These are phyloP conservation scores for Oxytropis ochrocephala DNA, from an alignment of 306 rosid species.

Conservation along the genomic window DNA sequence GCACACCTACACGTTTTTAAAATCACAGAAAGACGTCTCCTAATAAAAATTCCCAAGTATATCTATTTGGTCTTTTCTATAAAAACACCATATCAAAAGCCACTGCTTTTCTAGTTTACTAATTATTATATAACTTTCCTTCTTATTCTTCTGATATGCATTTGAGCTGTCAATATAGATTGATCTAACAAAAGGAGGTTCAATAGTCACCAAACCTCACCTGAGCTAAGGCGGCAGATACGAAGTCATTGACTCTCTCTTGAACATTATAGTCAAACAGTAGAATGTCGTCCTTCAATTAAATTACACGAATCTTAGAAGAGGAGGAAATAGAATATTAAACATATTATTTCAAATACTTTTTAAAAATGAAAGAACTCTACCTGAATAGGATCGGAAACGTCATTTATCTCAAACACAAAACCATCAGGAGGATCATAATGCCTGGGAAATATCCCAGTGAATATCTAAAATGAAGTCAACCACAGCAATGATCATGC, in stretches of 20 bases:
- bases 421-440: slow-evolving; percentile 92
- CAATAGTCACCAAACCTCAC: slow-evolving; percentile 33
- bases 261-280: slow-evolving; percentile 46
- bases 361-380: not conserved
- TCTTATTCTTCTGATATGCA: not conserved
- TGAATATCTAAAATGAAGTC: slow-evolving; percentile 54
- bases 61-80: not conserved
- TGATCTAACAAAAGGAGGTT: slow-evolving; percentile 7
- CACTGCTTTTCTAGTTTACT: not conserved
- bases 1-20: not conserved
- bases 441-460: slow-evolving; percentile 75
- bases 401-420: slow-evolving; percentile 73
- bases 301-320: slow-evolving; percentile 10
- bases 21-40: not conserved
- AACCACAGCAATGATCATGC: slow-evolving; percentile 4
- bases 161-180: slow-evolving; percentile 3
- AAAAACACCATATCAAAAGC: not conserved
- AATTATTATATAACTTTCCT: not conserved
- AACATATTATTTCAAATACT: not conserved
- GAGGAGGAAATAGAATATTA: slow-evolving; percentile 4
- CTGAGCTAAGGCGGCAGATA: slow-evolving; percentile 52
- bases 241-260: slow-evolving; percentile 45
- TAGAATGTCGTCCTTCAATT: slow-evolving; percentile 45
- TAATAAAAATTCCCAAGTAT: not conserved
- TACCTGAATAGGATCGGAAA: slow-evolving; percentile 61